Evolutionary conservation across 305 asterid genomes (phyloP).

Genomic region (Solanum hybrid): DNA sequence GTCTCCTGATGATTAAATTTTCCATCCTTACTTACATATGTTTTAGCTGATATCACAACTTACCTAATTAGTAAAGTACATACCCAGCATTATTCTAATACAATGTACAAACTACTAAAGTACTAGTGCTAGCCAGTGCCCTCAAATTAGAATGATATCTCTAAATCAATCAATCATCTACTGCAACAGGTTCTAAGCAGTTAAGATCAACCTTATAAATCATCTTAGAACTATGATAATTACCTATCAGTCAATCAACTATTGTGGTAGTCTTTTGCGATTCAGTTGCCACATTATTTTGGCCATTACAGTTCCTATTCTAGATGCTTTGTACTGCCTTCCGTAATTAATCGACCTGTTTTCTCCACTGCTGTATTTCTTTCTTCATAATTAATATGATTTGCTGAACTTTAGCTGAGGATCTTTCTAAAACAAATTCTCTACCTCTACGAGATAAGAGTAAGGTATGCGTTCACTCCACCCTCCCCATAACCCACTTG

Average conservation of each 20-base stretch:
- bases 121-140: not conserved
- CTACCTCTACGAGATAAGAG: not conserved
- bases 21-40: not conserved
- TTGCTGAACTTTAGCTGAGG: not conserved
- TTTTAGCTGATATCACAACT: not conserved
- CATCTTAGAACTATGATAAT: not conserved
- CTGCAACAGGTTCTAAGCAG: not conserved
- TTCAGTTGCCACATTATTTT: not conserved
- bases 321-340: not conserved
- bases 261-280: not conserved
- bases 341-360: not conserved
- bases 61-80: not conserved
- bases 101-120: not conserved
- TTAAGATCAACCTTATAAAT: not conserved
- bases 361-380: not conserved
- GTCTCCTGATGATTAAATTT: not conserved
- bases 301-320: not conserved
- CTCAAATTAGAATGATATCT: not conserved
- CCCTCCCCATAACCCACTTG: not conserved
- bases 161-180: not conserved
- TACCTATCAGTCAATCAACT: not conserved
- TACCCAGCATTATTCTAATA: not conserved
- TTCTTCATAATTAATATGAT: not conserved
- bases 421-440: not conserved
- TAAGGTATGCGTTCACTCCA: not conserved